Conservation (phyloP, 768 basidiomycete species). For the Hygrocybe punicea region DNA sequence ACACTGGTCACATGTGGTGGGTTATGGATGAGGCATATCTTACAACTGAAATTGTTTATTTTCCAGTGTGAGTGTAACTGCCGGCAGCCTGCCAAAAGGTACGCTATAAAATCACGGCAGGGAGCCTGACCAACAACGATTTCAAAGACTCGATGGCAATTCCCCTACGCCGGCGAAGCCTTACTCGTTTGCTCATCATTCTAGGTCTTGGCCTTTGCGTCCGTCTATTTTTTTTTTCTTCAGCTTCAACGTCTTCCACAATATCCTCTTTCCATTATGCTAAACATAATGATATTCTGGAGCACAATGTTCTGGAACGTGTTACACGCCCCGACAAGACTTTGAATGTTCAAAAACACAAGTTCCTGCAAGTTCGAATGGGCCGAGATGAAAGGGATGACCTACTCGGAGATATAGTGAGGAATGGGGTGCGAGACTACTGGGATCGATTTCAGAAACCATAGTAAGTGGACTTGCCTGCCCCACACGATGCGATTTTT, state of each 20-base stretch:
- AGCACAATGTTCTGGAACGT: slow-evolving; percentile 54
- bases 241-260: slow-evolving; percentile 22
- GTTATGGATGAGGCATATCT: no score
- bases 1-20: no score
- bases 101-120: no score
- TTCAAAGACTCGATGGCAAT: slow-evolving; percentile 45
- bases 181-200: slow-evolving; percentile 44
- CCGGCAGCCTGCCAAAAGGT: no score
- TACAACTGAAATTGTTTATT: no score
- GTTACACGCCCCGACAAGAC: slow-evolving; percentile 63
- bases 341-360: slow-evolving; percentile 84
- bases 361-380: slow-evolving; percentile 83
- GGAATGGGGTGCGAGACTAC: slow-evolving; percentile 77
- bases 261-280: slow-evolving; percentile 19
- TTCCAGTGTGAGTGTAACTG: no score
- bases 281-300: slow-evolving; percentile 42
- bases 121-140: no score
- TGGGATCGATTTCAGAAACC: slow-evolving; percentile 93
- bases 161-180: slow-evolving; percentile 47
- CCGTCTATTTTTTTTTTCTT: slow-evolving; percentile 39
- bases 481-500: slow-evolving; percentile 1
- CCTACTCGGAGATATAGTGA: slow-evolving; percentile 69
- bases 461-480: slow-evolving; percentile 53
- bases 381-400: slow-evolving; percentile 84
- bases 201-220: slow-evolving; percentile 34